Conservation (phyloP, 805 yeast genomes). For the Nakazawaea molendinolei region DNA sequence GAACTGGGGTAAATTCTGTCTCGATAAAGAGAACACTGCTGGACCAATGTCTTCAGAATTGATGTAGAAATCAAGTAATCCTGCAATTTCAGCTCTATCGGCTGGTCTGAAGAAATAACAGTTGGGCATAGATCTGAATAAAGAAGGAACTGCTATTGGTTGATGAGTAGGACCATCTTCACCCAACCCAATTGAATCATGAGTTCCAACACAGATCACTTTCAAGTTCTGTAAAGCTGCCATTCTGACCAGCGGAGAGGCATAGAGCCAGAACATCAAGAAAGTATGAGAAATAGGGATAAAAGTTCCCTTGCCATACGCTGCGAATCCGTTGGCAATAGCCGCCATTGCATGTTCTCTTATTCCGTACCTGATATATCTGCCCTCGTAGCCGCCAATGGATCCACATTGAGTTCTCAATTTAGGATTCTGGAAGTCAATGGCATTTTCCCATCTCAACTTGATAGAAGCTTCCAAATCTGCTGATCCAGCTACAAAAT, state of each 20-base stretch:
- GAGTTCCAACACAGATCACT: slow-evolving; percentile 47
- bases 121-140: slow-evolving; percentile 47
- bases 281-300: slow-evolving; percentile 33
- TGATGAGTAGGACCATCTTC: slow-evolving; percentile 57
- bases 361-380: slow-evolving; percentile 27
- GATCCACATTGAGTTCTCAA: slow-evolving; percentile 19
- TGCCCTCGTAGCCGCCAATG: slow-evolving; percentile 25
- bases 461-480: slow-evolving; percentile 28
- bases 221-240: slow-evolving; percentile 40
- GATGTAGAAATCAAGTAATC: slow-evolving; percentile 32
- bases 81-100: slow-evolving; percentile 46
- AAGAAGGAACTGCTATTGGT: slow-evolving; percentile 45
- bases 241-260: slow-evolving; percentile 45
- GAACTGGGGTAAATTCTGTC: slow-evolving; percentile 23
- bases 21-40: slow-evolving; percentile 22
- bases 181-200: slow-evolving; percentile 52
- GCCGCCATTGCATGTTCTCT: slow-evolving; percentile 30
- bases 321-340: slow-evolving; percentile 26
- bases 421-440: slow-evolving; percentile 26
- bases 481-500: slow-evolving; percentile 29
- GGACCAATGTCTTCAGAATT: slow-evolving; percentile 16
- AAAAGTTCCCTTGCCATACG: slow-evolving; percentile 28
- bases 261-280: slow-evolving; percentile 33
- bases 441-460: slow-evolving; percentile 22
- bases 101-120: slow-evolving; percentile 44